Evolutionary conservation across 148 eudicot species (phyloP).

Genomic region (Rhododendron simsii): DNA sequence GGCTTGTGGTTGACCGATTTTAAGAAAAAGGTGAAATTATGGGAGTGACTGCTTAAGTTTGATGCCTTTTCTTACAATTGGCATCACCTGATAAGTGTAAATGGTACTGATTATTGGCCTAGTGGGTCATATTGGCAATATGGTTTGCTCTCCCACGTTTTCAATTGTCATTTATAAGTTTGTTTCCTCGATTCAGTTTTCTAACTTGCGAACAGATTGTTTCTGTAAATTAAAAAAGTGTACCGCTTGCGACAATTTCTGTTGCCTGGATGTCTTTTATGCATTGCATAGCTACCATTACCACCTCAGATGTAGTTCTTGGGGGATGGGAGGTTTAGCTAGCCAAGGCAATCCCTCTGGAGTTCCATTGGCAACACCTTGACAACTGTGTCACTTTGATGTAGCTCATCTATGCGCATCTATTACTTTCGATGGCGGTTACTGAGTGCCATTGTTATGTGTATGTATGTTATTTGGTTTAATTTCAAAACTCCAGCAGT

Average conservation of each 20-base stretch:
- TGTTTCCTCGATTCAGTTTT: not conserved
- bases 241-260: not conserved
- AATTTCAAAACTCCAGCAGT: not conserved
- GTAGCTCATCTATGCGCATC: not conserved
- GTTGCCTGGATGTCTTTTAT: not conserved
- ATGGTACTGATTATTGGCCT: not conserved
- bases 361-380: constrained; percentile 4
- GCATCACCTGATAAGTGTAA: not conserved
- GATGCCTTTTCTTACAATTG: not conserved
- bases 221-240: not conserved
- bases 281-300: not conserved
- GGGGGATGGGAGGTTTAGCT: constrained; percentile 5
- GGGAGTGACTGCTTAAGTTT: not conserved
- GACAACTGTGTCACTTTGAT: not conserved
- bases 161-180: not conserved
- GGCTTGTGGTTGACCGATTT: not conserved
- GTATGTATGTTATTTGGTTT: not conserved
- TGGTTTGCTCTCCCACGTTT: not conserved
- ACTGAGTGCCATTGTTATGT: not conserved
- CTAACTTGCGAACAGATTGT: not conserved
- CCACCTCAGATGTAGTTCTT: not conserved
- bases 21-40: not conserved
- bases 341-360: constrained; percentile 2
- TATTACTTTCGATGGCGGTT: not conserved
- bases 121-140: not conserved